Evolutionary conservation across 2,329 filamentous ascomycete species (phyloP), one percentile per base, ranked within the genome.

Genomic region (Cyphellophora europaea): DNA sequence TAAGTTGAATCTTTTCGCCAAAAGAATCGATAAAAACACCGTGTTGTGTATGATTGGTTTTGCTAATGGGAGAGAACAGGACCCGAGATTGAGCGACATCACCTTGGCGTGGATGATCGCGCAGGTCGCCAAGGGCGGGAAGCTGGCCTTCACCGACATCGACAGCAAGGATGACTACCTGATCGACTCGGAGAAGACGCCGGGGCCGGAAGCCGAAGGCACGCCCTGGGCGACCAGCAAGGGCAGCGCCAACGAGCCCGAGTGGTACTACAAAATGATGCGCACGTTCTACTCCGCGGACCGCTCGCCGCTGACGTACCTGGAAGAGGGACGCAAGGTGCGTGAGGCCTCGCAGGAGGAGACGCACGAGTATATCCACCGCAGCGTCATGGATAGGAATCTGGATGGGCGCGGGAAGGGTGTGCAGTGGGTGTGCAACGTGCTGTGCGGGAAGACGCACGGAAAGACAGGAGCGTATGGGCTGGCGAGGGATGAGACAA

Each of bases 71-170:
- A n/a, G n/a, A n/a, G n/a, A n/a, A n/a, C n/a, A 43, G 13, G 62
- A 67, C 36, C 58, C 63, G 41, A 60, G 69, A 19, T 57, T 69
- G 19, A 42, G 53, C 2, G 45, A 71, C 27, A 69, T 73, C 17
- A 62, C 64, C 4, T 51, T 74, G 2, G 70, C 69, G 3, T 74
- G 70, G 70, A 74, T 74, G 70, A 69, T 73, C 48, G 60, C 62
- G 33, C 67, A 72, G 37, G 40, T 37, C 21, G 27, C 23, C 32
- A 40, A 40, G 32, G 37, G 29, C 34, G 39, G 39, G 23, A 43
- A 43, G 21, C 30, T 43, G 11, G 37, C 41, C 4, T 41, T 43
- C 25, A 43, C 33, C 5, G 41, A 43, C 32, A 35, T 40, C 23
- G 37, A 41, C 18, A 32, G 32, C 14, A 12, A 23, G 5, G 17